Evolutionary conservation across 2,329 filamentous ascomycete genomes (phyloP).

Genomic region (Knoxdaviesia proteae): DNA sequence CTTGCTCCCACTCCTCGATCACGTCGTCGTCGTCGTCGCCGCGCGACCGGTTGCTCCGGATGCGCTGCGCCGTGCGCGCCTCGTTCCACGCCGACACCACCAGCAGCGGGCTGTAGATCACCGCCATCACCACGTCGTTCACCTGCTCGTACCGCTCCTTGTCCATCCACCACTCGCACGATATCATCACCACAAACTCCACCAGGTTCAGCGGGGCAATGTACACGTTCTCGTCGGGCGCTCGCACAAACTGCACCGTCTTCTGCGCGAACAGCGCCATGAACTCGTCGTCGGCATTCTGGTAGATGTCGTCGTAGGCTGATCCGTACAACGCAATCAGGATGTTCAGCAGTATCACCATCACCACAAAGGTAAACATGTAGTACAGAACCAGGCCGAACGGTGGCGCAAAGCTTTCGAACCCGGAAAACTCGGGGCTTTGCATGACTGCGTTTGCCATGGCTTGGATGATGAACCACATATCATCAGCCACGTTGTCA

Average conservation of each 20-base stretch:
- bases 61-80: slow-evolving; percentile 39
- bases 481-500: slow-evolving; percentile 45
- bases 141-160: slow-evolving; percentile 51
- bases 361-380: slow-evolving; percentile 91
- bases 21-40: slow-evolving; percentile 82
- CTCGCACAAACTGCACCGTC: slow-evolving; percentile 90
- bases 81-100: slow-evolving; percentile 58
- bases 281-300: slow-evolving; percentile 87
- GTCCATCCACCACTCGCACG: slow-evolving; percentile 94
- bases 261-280: slow-evolving; percentile 84
- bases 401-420: slow-evolving; percentile 76
- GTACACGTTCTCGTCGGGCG: slow-evolving; percentile 95
- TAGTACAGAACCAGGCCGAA: slow-evolving; percentile 95
- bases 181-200: slow-evolving; percentile 57
- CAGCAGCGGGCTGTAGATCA: slow-evolving; percentile 69
- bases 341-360: slow-evolving; percentile 82
- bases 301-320: slow-evolving; percentile 85
- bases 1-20: slow-evolving; percentile 83
- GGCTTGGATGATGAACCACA: slow-evolving; percentile 52
- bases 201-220: slow-evolving; percentile 90
- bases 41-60: slow-evolving; percentile 51
- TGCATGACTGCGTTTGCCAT: slow-evolving; percentile 88
- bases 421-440: slow-evolving; percentile 71
- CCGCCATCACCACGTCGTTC: slow-evolving; percentile 75
- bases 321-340: slow-evolving; percentile 95